A percentile compares a stretch with the other conserved stretches of the same genome.
These are phyloP conservation scores for Mycosphaerelloides madeirae DNA, from an alignment of 2,329 filamentous ascomycete species.

Conservation along the genomic window DNA sequence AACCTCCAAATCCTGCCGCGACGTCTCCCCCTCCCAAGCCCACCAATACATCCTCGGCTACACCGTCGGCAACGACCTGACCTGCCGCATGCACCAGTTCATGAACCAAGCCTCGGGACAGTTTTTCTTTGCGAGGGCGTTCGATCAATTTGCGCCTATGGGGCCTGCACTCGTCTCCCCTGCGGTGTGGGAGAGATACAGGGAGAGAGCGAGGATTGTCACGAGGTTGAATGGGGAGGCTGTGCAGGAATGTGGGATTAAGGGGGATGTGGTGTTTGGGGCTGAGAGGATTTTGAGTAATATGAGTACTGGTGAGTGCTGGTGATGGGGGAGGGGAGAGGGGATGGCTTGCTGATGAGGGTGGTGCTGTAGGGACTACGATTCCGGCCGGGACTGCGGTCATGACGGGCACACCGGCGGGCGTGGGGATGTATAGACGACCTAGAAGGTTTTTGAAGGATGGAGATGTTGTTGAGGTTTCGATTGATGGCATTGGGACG, in stretches of 20 bases:
- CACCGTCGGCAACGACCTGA: conserved; percentile 53
- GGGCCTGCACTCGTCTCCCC: conserved; percentile 41
- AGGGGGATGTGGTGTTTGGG: conserved; percentile 34
- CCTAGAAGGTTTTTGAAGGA: conserved; percentile 26
- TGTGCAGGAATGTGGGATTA: conserved; percentile 35
- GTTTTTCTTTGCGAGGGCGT: conserved; percentile 55
- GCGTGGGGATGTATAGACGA: conserved; percentile 28
- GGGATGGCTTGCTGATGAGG: too few species aligned
- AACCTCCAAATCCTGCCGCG: conserved; percentile 26
- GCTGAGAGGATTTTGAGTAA: conserved; percentile 11
- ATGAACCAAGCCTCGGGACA: conserved; percentile 49
- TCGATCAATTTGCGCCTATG: conserved; percentile 53
- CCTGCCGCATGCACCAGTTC: conserved; percentile 48
- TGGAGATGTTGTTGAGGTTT: conserved; percentile 20
- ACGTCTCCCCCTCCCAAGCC: conserved; percentile 44
- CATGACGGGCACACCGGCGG: conserved; percentile 45
- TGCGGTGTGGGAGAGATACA: too few species aligned
- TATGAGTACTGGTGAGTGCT: conserved; percentile 43
- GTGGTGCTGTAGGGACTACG: conserved; percentile 9
- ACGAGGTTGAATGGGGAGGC: conserved; percentile 48
- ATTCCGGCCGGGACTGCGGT: conserved; percentile 36
- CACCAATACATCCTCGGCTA: conserved; percentile 52
- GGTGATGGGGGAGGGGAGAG: neutral
- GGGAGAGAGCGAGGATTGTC: conserved; percentile 33
- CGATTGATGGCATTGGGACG: conserved; percentile 8